phyloP scores from a whole-genome alignment of 441 rosid genomes.

The Syzygium syzygioides region DNA sequence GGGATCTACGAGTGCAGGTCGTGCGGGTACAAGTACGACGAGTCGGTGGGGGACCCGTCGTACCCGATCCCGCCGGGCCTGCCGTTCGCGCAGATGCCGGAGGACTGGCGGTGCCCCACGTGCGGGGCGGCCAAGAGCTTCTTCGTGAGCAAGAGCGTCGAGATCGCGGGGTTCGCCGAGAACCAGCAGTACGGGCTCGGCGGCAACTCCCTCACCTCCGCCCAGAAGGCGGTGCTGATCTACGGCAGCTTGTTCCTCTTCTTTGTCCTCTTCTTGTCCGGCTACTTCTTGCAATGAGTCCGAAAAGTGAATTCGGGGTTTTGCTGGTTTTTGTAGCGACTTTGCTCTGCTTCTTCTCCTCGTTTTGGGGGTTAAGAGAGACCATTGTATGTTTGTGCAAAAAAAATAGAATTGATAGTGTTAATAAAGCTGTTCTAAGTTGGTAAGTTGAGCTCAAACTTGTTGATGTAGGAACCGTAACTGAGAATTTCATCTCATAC shows the following conservation, averaged over 20 bases:
- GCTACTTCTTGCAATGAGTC: constrained; percentile 64
- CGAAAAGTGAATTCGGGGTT: not conserved
- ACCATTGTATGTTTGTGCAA: not conserved
- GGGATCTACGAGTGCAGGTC: constrained; percentile 90
- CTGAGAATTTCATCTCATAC: no score
- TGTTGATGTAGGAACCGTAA: not conserved
- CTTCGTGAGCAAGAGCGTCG: constrained; percentile 86
- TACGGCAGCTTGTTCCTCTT: constrained; percentile 66
- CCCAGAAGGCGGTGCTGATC: constrained; percentile 73
- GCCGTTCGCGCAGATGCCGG: constrained; percentile 65
- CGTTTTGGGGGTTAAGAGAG: not conserved
- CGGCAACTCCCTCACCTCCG: constrained; percentile 82
- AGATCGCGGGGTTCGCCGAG: constrained; percentile 94
- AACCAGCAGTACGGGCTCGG: constrained; percentile 89
- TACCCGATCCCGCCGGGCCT: constrained; percentile 88
- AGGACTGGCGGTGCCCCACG: constrained; percentile 90
- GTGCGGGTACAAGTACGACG: constrained; percentile 87
- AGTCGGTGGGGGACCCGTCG: constrained; percentile 74
- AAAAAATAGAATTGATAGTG: not conserved
- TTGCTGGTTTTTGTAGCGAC: not conserved
- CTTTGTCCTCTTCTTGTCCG: constrained; percentile 62
- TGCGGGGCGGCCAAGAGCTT: constrained; percentile 85
- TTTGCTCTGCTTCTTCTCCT: not conserved
- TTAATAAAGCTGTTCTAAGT: not conserved
- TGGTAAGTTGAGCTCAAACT: not conserved